A percentile compares a stretch with the other conserved stretches of the same genome.
These are phyloP conservation scores for Chytriomyces sp. DNA, from an alignment of 192 early-diverging fungal genomes.

Conservation along the genomic window DNA sequence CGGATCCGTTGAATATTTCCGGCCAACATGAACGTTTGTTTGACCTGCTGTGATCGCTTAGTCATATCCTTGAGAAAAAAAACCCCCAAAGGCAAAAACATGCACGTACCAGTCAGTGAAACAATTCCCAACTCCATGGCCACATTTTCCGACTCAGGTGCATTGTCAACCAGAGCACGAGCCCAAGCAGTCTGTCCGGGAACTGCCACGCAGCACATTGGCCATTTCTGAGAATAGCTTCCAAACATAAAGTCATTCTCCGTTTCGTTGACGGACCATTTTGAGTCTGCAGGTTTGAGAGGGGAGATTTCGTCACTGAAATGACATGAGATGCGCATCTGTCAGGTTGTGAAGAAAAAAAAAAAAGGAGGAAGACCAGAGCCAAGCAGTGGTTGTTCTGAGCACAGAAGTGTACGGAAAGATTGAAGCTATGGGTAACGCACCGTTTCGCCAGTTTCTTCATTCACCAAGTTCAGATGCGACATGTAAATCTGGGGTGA, in stretches of 20 bases:
- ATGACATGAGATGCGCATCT: slow-evolving; percentile 5
- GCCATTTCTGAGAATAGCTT: slow-evolving; percentile 23
- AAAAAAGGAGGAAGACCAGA: no score
- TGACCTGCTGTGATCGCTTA: background rate
- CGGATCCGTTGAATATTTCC: background rate
- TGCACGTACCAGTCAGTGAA: background rate
- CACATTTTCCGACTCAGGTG: background rate
- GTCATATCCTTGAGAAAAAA: no score
- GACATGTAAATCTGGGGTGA: slow-evolving; percentile 39
- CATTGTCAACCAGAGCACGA: background rate
- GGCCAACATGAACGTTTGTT: slow-evolving; percentile 18
- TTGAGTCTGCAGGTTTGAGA: background rate
- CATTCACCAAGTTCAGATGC: slow-evolving; percentile 25
- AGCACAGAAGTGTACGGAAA: background rate
- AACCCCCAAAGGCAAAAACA: no score
- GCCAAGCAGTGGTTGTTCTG: no score
- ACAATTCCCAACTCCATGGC: background rate
- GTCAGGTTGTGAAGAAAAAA: background rate
- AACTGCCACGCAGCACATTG: slow-evolving; percentile 12
- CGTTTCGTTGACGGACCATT: slow-evolving; percentile 18
- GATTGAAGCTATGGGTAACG: background rate
- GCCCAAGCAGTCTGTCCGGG: slow-evolving; percentile 29
- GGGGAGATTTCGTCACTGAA: slow-evolving; percentile 10
- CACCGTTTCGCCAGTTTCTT: slow-evolving; percentile 36
- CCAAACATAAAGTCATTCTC: slow-evolving; percentile 26